phyloP scores from a whole-genome alignment of 768 basidiomycete species.

The Lactifluus pinguis region DNA sequence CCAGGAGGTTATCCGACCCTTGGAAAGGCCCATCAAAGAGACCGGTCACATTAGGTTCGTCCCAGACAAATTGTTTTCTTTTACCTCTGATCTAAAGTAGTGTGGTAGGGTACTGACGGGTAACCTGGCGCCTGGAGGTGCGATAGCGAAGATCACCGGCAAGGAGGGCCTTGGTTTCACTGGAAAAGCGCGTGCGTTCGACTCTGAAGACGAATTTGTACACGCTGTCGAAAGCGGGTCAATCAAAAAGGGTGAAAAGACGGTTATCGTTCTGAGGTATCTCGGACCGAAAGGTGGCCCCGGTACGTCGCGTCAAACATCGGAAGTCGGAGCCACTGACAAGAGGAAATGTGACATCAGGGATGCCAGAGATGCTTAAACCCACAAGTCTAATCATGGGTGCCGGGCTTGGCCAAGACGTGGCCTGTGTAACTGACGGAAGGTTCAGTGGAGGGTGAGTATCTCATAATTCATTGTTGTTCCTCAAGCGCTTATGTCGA shows the following conservation, averaged over 20 bases:
- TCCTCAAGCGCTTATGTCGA: slow-evolving; percentile 11
- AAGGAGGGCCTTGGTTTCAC: slow-evolving; percentile 88
- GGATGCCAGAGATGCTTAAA: slow-evolving; percentile 99
- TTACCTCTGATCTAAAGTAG: background rate
- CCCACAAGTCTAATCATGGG: slow-evolving; percentile 98
- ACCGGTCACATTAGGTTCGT: slow-evolving; percentile 82
- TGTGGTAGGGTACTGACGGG: slow-evolving; percentile 74
- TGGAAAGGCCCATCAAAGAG: slow-evolving; percentile 79
- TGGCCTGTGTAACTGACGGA: slow-evolving; percentile 95
- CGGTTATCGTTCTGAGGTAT: slow-evolving; percentile 89
- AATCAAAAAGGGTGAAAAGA: slow-evolving; percentile 94
- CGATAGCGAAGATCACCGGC: slow-evolving; percentile 95
- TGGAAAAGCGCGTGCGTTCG: slow-evolving; percentile 89
- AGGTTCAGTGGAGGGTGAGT: slow-evolving; percentile 95
- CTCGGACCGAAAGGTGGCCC: slow-evolving; percentile 97
- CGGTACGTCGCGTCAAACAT: slow-evolving; percentile 39
- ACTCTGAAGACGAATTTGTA: slow-evolving; percentile 81
- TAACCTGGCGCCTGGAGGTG: slow-evolving; percentile 88
- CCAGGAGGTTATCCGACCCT: slow-evolving; percentile 84
- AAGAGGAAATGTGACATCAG: slow-evolving; percentile 30
- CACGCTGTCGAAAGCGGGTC: slow-evolving; percentile 80
- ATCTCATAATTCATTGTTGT: background rate
- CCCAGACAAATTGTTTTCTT: background rate
- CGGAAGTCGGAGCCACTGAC: background rate
- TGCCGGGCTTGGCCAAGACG: slow-evolving; percentile 90